Evolutionary conservation across 352 stramenopile species (phyloP).

Genomic region (Blastocystis sp.): DNA sequence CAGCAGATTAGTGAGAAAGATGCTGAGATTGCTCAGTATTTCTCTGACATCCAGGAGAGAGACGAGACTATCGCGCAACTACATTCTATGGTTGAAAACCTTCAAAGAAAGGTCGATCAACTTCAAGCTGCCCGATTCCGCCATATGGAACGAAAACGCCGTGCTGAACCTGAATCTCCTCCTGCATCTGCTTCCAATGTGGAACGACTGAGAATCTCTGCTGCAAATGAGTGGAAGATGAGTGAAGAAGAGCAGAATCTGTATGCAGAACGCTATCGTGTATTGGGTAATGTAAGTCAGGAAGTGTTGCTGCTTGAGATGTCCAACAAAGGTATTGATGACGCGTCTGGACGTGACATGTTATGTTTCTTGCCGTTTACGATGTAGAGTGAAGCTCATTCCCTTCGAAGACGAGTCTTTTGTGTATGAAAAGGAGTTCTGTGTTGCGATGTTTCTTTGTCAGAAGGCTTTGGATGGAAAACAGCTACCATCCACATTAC

Average conservation of each 20-base stretch:
- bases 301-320: background rate
- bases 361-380: background rate
- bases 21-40: background rate
- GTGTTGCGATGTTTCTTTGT: background rate
- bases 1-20: background rate
- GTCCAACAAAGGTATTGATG: background rate
- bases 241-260: background rate
- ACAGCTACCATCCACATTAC: background rate
- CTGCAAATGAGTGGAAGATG: background rate
- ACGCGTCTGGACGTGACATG: background rate
- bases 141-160: background rate
- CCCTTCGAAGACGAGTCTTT: background rate
- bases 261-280: background rate
- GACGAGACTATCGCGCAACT: background rate
- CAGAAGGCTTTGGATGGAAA: background rate
- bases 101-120: background rate
- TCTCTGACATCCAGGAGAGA: background rate
- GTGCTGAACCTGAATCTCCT: background rate
- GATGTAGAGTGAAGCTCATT: background rate
- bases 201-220: background rate
- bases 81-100: background rate
- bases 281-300: background rate
- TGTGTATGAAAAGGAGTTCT: conserved; percentile 5
- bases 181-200: background rate
- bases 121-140: background rate